Evolutionary conservation across 1,284 basidiomycete species (phyloP).

Genomic region (Rhodotorula mucilaginosa): DNA sequence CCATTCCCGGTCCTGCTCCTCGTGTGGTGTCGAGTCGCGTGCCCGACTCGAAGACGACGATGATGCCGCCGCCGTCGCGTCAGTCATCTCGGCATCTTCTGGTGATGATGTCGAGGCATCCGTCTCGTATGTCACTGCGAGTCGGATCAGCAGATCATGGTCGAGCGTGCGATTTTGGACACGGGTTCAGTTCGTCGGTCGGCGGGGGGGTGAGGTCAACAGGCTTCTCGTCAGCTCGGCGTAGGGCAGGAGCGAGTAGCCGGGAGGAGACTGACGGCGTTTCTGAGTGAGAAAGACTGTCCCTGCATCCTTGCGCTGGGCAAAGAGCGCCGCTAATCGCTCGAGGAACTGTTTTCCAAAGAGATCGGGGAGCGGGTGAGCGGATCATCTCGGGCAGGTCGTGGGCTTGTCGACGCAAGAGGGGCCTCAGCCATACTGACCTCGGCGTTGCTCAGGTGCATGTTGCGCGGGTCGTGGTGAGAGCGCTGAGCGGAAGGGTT

Average conservation of each 20-base stretch:
- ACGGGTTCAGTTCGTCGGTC: not conserved
- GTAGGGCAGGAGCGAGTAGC: not conserved
- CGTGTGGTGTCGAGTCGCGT: not conserved
- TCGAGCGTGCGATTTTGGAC: not conserved
- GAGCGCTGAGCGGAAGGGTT: not conserved
- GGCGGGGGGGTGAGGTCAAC: not conserved
- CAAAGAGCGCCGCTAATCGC: conserved; percentile 24
- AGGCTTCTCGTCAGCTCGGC: not conserved
- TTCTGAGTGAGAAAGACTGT: conserved; percentile 37
- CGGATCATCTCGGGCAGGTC: not conserved
- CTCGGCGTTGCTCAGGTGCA: conserved; percentile 4
- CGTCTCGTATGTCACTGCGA: conserved; percentile 22
- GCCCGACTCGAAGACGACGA: not conserved
- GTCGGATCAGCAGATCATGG: no score
- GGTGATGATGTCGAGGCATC: not conserved
- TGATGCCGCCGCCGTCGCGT: not conserved
- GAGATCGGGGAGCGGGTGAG: not conserved
- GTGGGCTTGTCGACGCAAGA: not conserved
- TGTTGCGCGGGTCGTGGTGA: not conserved
- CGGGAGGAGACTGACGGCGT: conserved; percentile 21
- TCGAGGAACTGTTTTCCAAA: conserved; percentile 30
- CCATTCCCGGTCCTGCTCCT: conserved; percentile 17
- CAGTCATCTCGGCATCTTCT: conserved; percentile 16
- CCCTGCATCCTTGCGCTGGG: conserved; percentile 11
- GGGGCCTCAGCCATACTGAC: not conserved